Percentiles rank a stretch among this genome's conserved stretches.
These are phyloP conservation scores for Rubus idaeus DNA, from an alignment of 306 rosid genomes.

Conservation along the genomic window DNA sequence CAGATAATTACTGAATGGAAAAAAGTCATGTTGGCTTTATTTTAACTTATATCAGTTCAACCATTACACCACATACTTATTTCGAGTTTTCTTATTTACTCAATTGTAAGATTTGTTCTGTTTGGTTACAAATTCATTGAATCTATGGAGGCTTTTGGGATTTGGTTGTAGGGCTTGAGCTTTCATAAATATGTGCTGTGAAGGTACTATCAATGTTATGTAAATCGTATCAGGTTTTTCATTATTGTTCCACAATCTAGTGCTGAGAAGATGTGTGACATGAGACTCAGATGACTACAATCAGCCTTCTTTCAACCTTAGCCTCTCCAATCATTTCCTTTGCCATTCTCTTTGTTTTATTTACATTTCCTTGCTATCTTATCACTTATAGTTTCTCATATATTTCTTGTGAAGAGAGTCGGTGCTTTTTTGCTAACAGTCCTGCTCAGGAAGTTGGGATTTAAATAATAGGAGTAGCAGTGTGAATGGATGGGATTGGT, in stretches of 20 bases:
- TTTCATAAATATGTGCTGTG: not conserved
- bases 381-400: not conserved
- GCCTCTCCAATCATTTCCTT: not conserved
- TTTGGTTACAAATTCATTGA: not conserved
- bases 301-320: not conserved
- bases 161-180: not conserved
- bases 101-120: not conserved
- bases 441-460: not conserved
- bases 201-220: not conserved
- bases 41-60: not conserved
- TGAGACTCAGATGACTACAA: not conserved
- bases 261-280: not conserved
- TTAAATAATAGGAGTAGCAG: slow-evolving; percentile 1
- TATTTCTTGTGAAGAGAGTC: not conserved
- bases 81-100: not conserved
- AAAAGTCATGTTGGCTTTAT: not conserved
- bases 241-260: not conserved
- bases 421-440: not conserved
- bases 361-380: not conserved
- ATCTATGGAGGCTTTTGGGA: not conserved
- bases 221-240: not conserved
- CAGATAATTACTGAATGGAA: not conserved
- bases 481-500: slow-evolving; percentile 8
- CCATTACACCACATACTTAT: not conserved
- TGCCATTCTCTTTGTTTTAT: not conserved